Conservation (phyloP, 2,329 filamentous ascomycete genomes). For the Fusarium protoensiforme region DNA sequence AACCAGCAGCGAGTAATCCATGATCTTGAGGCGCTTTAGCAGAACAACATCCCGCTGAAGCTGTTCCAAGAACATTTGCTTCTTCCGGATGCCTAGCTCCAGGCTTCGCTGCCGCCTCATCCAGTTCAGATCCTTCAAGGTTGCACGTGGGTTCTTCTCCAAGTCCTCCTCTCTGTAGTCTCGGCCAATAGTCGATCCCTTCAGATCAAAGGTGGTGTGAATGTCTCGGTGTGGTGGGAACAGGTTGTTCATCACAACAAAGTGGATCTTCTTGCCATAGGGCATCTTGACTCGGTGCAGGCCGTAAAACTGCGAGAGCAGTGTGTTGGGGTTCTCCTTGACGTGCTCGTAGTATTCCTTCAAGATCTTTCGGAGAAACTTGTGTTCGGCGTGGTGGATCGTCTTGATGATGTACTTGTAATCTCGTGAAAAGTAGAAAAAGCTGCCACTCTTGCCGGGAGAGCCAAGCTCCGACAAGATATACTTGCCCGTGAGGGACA, state of each 20-base stretch:
- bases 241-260: constrained; percentile 99
- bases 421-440: constrained; percentile 99
- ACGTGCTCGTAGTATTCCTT: constrained; percentile 96
- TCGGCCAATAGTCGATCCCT: constrained; percentile 93
- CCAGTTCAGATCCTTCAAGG: constrained; percentile 98
- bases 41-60: constrained; percentile 88
- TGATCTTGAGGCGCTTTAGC: constrained; percentile 90
- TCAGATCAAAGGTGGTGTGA: constrained; percentile 95
- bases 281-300: constrained; percentile 98
- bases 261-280: constrained; percentile 98
- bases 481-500: constrained; percentile 98
- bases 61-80: constrained; percentile 87
- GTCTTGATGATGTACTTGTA: constrained; percentile 99
- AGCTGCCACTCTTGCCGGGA: constrained; percentile 97
- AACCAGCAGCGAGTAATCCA: constrained; percentile 97
- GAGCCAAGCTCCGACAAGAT: constrained; percentile 97
- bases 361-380: constrained; percentile 84
- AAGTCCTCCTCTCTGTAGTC: constrained; percentile 91
- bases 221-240: constrained; percentile 98
- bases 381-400: constrained; percentile 95
- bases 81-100: constrained; percentile 90
- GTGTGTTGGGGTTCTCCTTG: constrained; percentile 91
- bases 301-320: constrained; percentile 97
- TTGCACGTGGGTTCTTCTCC: constrained; percentile 89
- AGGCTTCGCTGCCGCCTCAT: constrained; percentile 84